Evolutionary conservation across 768 basidiomycete genomes (phyloP), one percentile per base, ranked within the genome.

Genomic region (Russula vinacea): DNA sequence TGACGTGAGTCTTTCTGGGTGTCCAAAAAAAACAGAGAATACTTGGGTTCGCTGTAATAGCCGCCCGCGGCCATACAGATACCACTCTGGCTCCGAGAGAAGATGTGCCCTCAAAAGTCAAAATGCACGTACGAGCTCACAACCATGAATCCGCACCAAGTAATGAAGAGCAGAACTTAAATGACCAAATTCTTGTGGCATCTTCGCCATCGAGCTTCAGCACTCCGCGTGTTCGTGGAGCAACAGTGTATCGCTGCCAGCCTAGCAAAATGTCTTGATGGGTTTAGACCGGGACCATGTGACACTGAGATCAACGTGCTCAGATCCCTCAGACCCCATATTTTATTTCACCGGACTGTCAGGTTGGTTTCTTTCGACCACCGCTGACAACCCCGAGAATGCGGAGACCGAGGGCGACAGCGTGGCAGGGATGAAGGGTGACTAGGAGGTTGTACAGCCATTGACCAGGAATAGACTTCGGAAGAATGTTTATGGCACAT

Each of bases 11-110:
- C n/a, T 2, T 47, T 45, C 44, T 4, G 22, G 44, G n/a, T 47
- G 45, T 39, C 45, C 22, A 22, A 47, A 47, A 47, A 5, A 47
- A 47, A 5, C 45, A n/a, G 45, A 58, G 62, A 39, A 40, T 26
- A 26, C 42, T 35, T 17, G 35, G 40, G 22, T 37, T 17, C 14
- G 26, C n/a, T n/a, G 35, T 33, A 54, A 47, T 45, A 44, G 9
- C 24, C 14, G 32, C 35, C 50, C 29, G 55, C 49, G 60, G 64
- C 64, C 58, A 22, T 44, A 61, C 58, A 35, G 37, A 51, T 32
- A 40, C 26, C 49, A 56, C 39, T 22, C 47, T 56, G 39, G 29
- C 17, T 45, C 56, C 39, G 0, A 39, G 29, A 24, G 22, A 22
- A 10, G 33, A 60, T 35, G 10, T 40, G n/a, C 37, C 44, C 58